phyloP scores from a whole-genome alignment of 768 basidiomycete genomes.

The Kwoniella sp. region DNA sequence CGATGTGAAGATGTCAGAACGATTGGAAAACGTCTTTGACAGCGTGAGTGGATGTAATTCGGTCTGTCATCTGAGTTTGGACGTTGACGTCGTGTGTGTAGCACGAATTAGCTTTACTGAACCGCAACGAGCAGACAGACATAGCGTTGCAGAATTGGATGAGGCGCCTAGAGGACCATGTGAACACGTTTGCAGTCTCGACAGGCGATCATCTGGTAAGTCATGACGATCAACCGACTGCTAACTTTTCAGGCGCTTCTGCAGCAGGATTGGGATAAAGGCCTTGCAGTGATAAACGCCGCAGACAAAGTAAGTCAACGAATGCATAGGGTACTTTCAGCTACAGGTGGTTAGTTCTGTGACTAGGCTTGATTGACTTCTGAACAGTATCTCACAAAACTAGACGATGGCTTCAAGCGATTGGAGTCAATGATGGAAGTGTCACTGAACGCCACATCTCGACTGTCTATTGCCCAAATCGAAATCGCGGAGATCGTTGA shows the following conservation, averaged over 20 bases:
- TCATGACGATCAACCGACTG: neutral
- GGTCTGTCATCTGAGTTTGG: neutral
- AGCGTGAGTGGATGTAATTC: slow-evolving; percentile 2
- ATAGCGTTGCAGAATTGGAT: neutral
- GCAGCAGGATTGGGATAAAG: neutral
- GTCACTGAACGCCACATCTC: slow-evolving; percentile 4
- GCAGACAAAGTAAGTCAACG: neutral
- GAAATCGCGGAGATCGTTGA: neutral
- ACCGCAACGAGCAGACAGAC: neutral
- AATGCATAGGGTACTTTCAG: too few relatives aligned
- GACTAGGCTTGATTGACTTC: neutral
- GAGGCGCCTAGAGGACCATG: neutral
- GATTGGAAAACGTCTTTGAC: neutral
- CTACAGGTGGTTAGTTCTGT: too few relatives aligned
- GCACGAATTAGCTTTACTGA: neutral
- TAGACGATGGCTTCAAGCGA: neutral
- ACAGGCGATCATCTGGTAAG: neutral
- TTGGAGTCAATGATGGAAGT: neutral
- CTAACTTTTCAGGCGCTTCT: neutral
- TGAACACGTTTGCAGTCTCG: neutral
- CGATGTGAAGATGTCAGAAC: neutral
- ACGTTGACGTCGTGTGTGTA: neutral
- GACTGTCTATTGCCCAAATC: neutral
- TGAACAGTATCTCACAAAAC: neutral
- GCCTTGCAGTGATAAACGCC: neutral